Evolutionary conservation across 192 early-diverging fungal genomes (phyloP).

Genomic region (Nowakowskiella sp.): DNA sequence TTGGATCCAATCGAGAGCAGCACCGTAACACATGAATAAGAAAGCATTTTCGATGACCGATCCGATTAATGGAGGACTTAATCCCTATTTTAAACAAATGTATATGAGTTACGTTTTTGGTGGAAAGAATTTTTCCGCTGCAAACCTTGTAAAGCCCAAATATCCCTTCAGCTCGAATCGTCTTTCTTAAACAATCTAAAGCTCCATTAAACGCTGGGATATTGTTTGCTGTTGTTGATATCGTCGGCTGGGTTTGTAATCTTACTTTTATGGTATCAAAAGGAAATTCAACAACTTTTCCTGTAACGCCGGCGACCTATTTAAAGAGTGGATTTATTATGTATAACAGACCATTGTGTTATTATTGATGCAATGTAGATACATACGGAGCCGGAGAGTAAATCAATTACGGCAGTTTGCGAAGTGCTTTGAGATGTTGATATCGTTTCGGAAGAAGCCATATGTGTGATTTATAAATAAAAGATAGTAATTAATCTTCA

Average conservation of each 20-base stretch:
- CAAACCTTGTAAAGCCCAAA: conserved; percentile 80
- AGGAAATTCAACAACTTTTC: conserved; percentile 89
- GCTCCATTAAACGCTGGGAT: conserved; percentile 64
- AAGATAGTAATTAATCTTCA: too few relatives aligned
- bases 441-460: too few relatives aligned
- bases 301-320: conserved; percentile 78
- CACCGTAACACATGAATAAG: conserved; percentile 80
- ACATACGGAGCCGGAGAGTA: too few relatives aligned
- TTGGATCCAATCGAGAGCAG: conserved; percentile 46
- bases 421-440: too few relatives aligned
- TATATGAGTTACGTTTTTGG: not conserved
- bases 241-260: conserved; percentile 70
- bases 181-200: conserved; percentile 70
- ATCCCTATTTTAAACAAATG: conserved; percentile 45
- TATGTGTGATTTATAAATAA: too few relatives aligned
- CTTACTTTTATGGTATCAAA: conserved; percentile 95
- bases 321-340: not conserved
- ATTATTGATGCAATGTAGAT: too few relatives aligned
- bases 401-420: too few relatives aligned
- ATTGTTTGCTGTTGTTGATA: conserved; percentile 28
- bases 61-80: conserved; percentile 84
- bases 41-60: conserved; percentile 92
- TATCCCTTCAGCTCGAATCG: conserved; percentile 69
- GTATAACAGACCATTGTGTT: too few relatives aligned
- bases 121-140: not conserved